Conservation (phyloP, 768 basidiomycete species). For the Xerocomellus amylosporus region DNA sequence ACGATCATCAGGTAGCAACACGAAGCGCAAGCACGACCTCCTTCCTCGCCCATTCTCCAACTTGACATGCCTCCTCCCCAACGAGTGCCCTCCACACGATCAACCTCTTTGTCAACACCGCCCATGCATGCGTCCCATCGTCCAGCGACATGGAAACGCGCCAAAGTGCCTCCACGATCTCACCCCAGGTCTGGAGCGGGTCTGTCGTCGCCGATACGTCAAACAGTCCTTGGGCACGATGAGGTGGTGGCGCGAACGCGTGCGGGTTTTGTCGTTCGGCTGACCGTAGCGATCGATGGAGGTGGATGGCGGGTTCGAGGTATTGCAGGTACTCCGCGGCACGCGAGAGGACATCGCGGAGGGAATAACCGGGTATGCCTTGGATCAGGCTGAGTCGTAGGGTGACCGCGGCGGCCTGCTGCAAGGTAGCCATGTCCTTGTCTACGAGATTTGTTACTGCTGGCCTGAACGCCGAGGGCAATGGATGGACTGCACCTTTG, state of each 20-base stretch:
- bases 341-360: constrained; percentile 33
- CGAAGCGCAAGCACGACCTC: constrained; percentile 6
- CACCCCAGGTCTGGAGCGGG: constrained; percentile 46
- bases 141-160: constrained; percentile 21
- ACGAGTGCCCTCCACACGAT: constrained; percentile 53
- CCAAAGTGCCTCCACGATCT: constrained; percentile 49
- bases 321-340: constrained; percentile 28
- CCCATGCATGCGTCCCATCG: constrained; percentile 41
- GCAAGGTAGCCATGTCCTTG: constrained; percentile 15
- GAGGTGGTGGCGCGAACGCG: constrained; percentile 28
- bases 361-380: constrained; percentile 22
- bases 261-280: not conserved
- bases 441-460: constrained; percentile 6
- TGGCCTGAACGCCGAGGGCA: not conserved
- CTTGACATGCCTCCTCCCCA: constrained; percentile 35
- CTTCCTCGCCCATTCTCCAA: constrained; percentile 58
- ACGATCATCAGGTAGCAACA: not conserved
- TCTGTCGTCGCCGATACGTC: constrained; percentile 28
- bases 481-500: constrained; percentile 8
- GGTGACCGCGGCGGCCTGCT: constrained; percentile 30
- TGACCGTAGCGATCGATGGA: not conserved
- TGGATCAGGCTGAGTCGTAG: constrained; percentile 39
- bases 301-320: constrained; percentile 25
- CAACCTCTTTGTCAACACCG: constrained; percentile 49
- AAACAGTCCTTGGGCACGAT: constrained; percentile 38